Base-by-base conservation (phyloP, 805 yeast species). In the Brettanomyces sp. region DNA sequence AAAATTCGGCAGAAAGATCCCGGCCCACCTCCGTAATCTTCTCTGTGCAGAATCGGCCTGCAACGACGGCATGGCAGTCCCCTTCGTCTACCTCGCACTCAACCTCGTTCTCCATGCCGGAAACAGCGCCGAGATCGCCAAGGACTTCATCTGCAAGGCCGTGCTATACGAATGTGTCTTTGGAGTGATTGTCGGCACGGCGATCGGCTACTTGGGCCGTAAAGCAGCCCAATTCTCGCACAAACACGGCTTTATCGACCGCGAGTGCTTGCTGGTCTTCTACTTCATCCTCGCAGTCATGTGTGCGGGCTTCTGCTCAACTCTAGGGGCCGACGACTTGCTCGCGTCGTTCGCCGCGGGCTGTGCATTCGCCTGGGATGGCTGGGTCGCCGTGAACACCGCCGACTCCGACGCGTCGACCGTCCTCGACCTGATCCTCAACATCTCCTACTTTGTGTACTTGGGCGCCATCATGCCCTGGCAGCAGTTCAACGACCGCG, bases 31-130 rank as follows among this genome's bases (percentile, higher is more conserved):
- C 46, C 64, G 83, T 49, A 70, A 79, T 50, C 63, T 82, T 45
- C 63, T 82, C 39, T 68, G 80, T n/a, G 85, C 85, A 0, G 89
- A 82, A 55, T 77, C 85, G 1, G 87, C 84, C 3, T 80, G 85
- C 51, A 82, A 82, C 56, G 89, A 82, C 56, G 88, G 88, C 23
- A 71, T 76, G 72, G 79, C 80, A 0, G 75, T 76, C 45, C 89
- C 89, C 8, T 82, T 82, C 56, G 77, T 82, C 39, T 79, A 66
- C 55, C 64, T 82, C 21, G 77, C 85, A 2, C 65, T 80, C 45
- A 69, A 70, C 53, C 61, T 82, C 32, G 68, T 79, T 44, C 58
- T 72, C n/a, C 72, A 79, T 55, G 59, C 65, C 4, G 75, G 79
- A 1, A 51, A 74, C 39, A 67, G 72, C 3, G 65, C 65, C 1